phyloP scores from a whole-genome alignment of 1,139 yeast genomes.

The Scheffersomyces segobiensis region DNA sequence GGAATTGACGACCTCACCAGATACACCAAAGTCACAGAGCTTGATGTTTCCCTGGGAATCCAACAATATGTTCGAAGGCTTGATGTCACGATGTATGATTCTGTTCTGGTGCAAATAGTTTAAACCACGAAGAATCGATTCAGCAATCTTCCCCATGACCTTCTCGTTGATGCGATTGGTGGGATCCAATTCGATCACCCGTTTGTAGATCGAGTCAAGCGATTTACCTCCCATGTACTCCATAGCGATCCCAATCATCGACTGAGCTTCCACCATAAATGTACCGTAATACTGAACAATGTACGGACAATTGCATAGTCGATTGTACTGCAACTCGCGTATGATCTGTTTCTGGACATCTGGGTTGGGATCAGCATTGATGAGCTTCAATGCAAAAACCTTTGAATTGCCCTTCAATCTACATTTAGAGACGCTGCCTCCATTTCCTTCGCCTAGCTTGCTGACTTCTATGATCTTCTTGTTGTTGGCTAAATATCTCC shows the following conservation, averaged over 20 bases:
- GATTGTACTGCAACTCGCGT: constrained; percentile 85
- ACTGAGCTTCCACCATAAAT: constrained; percentile 71
- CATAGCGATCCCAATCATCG: constrained; percentile 88
- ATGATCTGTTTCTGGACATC: constrained; percentile 81
- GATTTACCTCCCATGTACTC: constrained; percentile 95
- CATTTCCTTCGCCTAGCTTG: constrained; percentile 89
- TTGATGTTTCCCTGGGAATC: constrained; percentile 80
- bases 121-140: constrained; percentile 77
- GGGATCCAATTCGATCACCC: constrained; percentile 52
- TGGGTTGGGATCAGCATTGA: constrained; percentile 75
- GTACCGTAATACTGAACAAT: constrained; percentile 94
- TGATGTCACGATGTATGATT: constrained; percentile 90
- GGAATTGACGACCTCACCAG: constrained; percentile 94
- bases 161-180: constrained; percentile 91
- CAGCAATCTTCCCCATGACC: constrained; percentile 87
- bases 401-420: constrained; percentile 38
- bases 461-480: constrained; percentile 63
- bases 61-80: constrained; percentile 86
- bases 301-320: constrained; percentile 76
- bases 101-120: constrained; percentile 84
- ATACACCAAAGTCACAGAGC: constrained; percentile 96
- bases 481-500: constrained; percentile 65
- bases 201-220: constrained; percentile 83
- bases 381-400: constrained; percentile 85
- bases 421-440: constrained; percentile 88